These are phyloP conservation scores for Apophysomyces ossiformis DNA, from an alignment of 371 early-diverging fungal species.

Conservation along the genomic window DNA sequence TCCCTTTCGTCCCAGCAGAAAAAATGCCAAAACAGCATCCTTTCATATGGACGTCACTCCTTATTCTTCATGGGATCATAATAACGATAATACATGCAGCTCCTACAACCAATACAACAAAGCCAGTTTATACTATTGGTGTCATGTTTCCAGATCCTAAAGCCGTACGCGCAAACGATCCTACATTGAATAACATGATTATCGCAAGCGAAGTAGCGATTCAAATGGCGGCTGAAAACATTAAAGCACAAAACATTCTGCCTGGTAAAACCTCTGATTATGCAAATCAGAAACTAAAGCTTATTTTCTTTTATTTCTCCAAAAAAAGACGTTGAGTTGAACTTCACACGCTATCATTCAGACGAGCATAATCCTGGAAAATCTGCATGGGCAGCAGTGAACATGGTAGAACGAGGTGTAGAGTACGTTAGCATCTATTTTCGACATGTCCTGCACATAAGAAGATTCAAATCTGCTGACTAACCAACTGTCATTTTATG, in stretches of 20 bases:
- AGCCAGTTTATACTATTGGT: constrained; percentile 36
- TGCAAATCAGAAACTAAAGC: not conserved
- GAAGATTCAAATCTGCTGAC: no score
- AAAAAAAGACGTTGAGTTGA: constrained; percentile 34
- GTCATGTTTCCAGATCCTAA: constrained; percentile 38
- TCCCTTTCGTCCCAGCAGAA: not conserved
- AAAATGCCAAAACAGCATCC: not conserved
- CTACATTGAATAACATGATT: constrained; percentile 38
- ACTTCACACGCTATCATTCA: constrained; percentile 38
- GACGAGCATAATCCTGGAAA: constrained; percentile 26
- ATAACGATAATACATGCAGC: not conserved
- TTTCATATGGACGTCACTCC: not conserved
- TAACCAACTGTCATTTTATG: constrained; percentile 6
- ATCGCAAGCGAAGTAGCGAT: constrained; percentile 41
- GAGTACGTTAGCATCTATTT: constrained; percentile 24
- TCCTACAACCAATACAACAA: constrained; percentile 9
- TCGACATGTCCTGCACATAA: no score
- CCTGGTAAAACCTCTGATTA: constrained; percentile 28
- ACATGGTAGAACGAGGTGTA: constrained; percentile 35
- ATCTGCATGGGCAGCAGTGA: constrained; percentile 36
- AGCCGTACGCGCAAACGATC: constrained; percentile 22
- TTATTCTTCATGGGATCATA: not conserved
- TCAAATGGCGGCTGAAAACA: constrained; percentile 26
- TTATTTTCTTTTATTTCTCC: not conserved
- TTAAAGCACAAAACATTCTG: constrained; percentile 24